phyloP scores from a whole-genome alignment of 2,329 filamentous ascomycete species.

The Fusarium fujikuroi region DNA sequence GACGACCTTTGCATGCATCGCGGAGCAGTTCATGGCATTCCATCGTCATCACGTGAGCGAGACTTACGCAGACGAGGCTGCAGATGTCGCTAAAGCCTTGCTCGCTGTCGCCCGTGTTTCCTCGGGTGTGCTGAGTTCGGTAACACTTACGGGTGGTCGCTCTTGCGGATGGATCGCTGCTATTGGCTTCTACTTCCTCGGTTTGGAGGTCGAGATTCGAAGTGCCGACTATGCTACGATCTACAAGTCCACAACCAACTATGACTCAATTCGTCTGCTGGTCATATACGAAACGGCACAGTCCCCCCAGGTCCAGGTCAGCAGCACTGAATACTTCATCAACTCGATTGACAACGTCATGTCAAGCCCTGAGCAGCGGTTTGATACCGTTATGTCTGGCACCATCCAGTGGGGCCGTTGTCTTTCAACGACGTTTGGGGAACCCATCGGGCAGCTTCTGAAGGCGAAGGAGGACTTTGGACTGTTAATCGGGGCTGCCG shows the following conservation, averaged over 20 bases:
- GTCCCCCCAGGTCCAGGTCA: background rate
- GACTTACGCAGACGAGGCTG: rapidly evolving
- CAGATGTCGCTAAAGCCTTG: rapidly evolving
- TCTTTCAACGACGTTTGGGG: rapidly evolving
- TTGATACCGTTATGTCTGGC: rapidly evolving
- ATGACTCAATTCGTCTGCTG: rapidly evolving
- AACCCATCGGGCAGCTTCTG: rapidly evolving
- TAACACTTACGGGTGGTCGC: rapidly evolving
- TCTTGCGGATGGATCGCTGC: background rate
- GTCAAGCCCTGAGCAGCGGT: rapidly evolving
- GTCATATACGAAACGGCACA: rapidly evolving
- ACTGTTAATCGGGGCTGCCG: rapidly evolving
- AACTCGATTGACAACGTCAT: rapidly evolving
- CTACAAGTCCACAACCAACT: rapidly evolving
- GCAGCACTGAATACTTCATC: rapidly evolving
- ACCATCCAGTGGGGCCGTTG: rapidly evolving
- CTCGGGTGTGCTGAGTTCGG: rapidly evolving
- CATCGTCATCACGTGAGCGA: rapidly evolving
- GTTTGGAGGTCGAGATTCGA: background rate
- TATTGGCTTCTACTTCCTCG: background rate
- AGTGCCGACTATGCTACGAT: rapidly evolving
- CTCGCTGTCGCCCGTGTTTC: rapidly evolving
- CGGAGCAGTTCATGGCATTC: background rate
- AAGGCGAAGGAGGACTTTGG: rapidly evolving
- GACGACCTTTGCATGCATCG: rapidly evolving